Percentiles rank a stretch among this genome's conserved stretches.
phyloP scores from a whole-genome alignment of 352 stramenopile species.

The Globisporangium nunn region DNA sequence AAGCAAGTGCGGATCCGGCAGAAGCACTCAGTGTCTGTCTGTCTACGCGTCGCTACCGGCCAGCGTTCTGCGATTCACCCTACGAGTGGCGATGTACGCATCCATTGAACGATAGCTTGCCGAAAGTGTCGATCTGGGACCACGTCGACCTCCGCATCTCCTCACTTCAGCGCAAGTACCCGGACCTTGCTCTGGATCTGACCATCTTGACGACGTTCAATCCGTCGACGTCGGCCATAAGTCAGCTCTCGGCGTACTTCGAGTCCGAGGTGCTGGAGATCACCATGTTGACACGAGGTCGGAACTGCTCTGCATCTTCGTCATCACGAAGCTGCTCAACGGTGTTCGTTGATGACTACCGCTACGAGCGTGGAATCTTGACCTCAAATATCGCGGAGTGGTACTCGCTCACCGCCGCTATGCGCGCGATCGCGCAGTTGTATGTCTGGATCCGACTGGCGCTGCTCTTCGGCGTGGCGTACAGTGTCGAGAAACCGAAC shows the following conservation, averaged over 20 bases:
- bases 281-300: constrained; percentile 19
- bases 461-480: constrained; percentile 26
- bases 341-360: constrained; percentile 45
- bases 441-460: constrained; percentile 44
- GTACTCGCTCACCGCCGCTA: constrained; percentile 18
- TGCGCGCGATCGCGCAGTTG: constrained; percentile 26
- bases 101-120: constrained; percentile 3
- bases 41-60: background rate
- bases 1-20: background rate
- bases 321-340: constrained; percentile 12
- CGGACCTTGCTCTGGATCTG: constrained; percentile 11
- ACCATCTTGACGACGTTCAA: constrained; percentile 13
- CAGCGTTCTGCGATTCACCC: constrained; percentile 12
- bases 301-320: background rate
- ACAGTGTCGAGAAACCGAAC: background rate
- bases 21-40: constrained; percentile 17
- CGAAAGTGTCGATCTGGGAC: constrained; percentile 15
- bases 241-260: constrained; percentile 10
- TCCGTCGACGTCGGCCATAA: constrained; percentile 4
- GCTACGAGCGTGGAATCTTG: constrained; percentile 33
- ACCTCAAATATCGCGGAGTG: constrained; percentile 29
- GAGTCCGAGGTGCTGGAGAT: constrained; percentile 18
- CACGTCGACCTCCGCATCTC: constrained; percentile 16
- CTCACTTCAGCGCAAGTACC: constrained; percentile 9
- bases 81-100: constrained; percentile 9